Conservation (phyloP, 2,329 filamentous ascomycete genomes). For the Aulographum hederae region DNA sequence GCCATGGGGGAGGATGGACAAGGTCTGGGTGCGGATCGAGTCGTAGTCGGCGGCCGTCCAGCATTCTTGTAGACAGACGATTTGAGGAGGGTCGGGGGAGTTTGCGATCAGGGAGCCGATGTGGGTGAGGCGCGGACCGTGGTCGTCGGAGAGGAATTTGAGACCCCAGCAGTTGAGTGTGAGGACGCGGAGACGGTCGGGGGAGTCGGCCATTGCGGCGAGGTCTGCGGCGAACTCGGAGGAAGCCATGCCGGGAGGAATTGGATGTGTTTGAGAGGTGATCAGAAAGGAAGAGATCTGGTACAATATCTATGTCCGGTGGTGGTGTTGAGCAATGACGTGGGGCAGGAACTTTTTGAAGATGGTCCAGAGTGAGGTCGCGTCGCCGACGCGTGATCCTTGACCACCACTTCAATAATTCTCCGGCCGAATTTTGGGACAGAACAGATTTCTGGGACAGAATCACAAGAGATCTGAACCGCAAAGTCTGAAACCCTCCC, state of each 20-base stretch:
- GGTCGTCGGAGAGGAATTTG: constrained; percentile 65
- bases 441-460: too few relatives aligned
- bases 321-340: too few relatives aligned
- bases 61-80: constrained; percentile 89
- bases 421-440: too few relatives aligned
- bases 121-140: constrained; percentile 58
- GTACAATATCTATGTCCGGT: too few relatives aligned
- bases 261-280: background rate
- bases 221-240: too few relatives aligned
- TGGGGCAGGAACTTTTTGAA: too few relatives aligned
- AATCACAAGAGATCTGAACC: too few relatives aligned
- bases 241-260: constrained; percentile 1
- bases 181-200: constrained; percentile 49
- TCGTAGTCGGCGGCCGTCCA: constrained; percentile 78
- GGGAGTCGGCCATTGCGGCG: constrained; percentile 12
- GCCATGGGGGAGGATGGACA: constrained; percentile 61
- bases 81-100: constrained; percentile 51
- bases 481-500: too few relatives aligned
- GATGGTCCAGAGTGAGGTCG: too few relatives aligned
- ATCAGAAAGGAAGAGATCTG: too few relatives aligned
- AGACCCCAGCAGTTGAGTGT: constrained; percentile 97
- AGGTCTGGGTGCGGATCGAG: constrained; percentile 55
- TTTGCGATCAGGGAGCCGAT: constrained; percentile 66
- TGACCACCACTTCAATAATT: too few relatives aligned
- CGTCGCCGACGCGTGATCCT: too few relatives aligned